Base-by-base conservation (phyloP, 1,284 basidiomycete genomes). In the Rhodofomes roseus region DNA sequence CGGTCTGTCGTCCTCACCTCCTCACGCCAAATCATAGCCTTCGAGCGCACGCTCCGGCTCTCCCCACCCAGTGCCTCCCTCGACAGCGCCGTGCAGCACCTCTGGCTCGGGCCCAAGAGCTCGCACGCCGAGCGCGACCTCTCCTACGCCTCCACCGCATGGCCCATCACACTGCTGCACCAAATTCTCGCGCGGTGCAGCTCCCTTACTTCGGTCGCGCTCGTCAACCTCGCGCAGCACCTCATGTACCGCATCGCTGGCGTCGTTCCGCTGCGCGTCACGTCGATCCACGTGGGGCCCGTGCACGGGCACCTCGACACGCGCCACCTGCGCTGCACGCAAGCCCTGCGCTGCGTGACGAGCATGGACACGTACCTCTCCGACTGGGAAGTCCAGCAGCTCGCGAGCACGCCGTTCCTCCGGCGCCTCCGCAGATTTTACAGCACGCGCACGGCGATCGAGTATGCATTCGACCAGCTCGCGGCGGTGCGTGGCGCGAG, bases 341-440 rank as follows among this genome's bases (percentile, higher is more conserved):
- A 48, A 37, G 54, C 55, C n/a, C 71, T 73, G 18, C 63, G 60
- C 23, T 56, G 70, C 46, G 59, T 77, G 60, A 75, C 73, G 12
- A 76, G 73, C 58, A 63, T 66, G 14, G 66, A 70, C 27, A 74
- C 73, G 22, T 74, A 68, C 63, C 72, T 77, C 70, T 65, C 71
- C 9, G 74, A 75, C 55, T 69, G 69, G 44, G 76, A 77, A 61
- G 66, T 77, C 6, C 63, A 65, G 41, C 70, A 74, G 46, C 62
- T 73, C 27, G 66, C 75, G 40, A 63, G 64, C 12, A 71, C 70
- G 20, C 70, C 74, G 18, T 64, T 67, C 37, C 65, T 75, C 60
- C 65, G 63, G 40, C 63, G 41, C 12, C 67, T 77, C 36, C 67
- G 74, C 20, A 60, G 73, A n/a, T 65, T 76, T 18, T 65, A 66